A percentile compares a stretch with the other conserved stretches of the same genome.
Evolutionary conservation across 371 early-diverging fungal genomes (phyloP).

Genomic region (Apophysomyces elegans): DNA sequence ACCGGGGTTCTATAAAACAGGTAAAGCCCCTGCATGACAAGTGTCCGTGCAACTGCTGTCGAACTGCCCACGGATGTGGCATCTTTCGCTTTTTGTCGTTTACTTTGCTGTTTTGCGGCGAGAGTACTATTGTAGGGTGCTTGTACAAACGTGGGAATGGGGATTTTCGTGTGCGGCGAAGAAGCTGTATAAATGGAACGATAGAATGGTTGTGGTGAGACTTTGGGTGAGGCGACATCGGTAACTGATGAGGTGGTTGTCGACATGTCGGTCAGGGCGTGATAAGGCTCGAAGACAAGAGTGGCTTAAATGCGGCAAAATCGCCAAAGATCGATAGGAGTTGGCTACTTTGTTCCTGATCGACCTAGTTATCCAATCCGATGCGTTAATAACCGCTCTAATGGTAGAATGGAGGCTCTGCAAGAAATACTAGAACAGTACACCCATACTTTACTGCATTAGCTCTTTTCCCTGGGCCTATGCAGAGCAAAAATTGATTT

Average conservation of each 20-base stretch:
- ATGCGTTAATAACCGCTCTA: too few species aligned
- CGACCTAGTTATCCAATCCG: too few species aligned
- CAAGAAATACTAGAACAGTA: too few species aligned
- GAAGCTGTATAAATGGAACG: background rate
- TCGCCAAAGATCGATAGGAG: background rate
- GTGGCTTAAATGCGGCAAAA: conserved; percentile 6
- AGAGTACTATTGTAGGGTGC: background rate
- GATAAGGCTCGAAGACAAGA: background rate
- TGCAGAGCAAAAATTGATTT: too few species aligned
- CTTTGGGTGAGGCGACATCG: background rate
- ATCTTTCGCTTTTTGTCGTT: conserved; percentile 48
- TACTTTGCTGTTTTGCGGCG: conserved; percentile 21
- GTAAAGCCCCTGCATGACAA: conserved; percentile 70
- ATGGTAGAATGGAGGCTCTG: too few species aligned
- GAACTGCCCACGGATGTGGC: conserved; percentile 62
- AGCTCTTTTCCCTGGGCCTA: too few species aligned
- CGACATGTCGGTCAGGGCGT: conserved; percentile 2
- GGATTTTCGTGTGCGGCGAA: background rate
- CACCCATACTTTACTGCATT: too few species aligned
- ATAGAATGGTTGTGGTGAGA: background rate
- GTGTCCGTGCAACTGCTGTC: conserved; percentile 61
- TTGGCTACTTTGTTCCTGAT: too few species aligned
- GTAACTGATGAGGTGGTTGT: background rate
- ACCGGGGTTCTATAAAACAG: conserved; percentile 80
- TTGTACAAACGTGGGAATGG: background rate